phyloP scores from a whole-genome alignment of 192 early-diverging fungal species.

The Rhizoclosmatium globosum region DNA sequence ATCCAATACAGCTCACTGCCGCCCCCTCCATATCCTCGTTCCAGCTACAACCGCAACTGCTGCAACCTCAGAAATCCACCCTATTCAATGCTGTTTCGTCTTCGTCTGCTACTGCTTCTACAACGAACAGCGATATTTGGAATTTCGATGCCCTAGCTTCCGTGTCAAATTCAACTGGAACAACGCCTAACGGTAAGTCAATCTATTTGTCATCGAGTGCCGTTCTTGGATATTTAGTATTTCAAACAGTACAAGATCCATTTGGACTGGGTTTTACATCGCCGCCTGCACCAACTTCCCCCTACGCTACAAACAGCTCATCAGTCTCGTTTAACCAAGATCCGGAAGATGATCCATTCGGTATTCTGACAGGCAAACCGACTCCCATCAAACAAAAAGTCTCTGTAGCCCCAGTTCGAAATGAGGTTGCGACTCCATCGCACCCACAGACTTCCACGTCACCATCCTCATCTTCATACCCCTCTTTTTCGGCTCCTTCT shows the following conservation, averaged over 20 bases:
- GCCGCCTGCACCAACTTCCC: neutral
- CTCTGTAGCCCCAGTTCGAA: neutral
- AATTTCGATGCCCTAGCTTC: constrained; percentile 19
- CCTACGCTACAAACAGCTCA: neutral
- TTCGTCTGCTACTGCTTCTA: neutral
- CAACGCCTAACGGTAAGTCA: neutral
- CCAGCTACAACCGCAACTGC: neutral
- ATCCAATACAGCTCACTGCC: neutral
- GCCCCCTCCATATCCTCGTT: neutral
- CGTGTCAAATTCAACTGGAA: neutral
- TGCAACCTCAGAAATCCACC: neutral
- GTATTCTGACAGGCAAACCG: constrained; percentile 20
- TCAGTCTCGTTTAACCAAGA: neutral
- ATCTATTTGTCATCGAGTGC: neutral
- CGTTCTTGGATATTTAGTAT: neutral
- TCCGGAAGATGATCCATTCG: constrained; percentile 23
- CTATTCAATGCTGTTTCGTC: neutral
- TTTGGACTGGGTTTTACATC: constrained; percentile 16
- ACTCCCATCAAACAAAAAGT: constrained; percentile 5
- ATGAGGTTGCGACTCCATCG: neutral
- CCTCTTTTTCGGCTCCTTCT: neutral
- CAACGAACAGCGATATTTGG: constrained; percentile 25
- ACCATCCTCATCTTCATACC: neutral
- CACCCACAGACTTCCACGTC: neutral
- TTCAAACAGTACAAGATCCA: neutral